Evolutionary conservation across 2,329 filamentous ascomycete species (phyloP), one percentile per base, ranked within the genome.

Genomic region (Neofusicoccum umdonicola): DNA sequence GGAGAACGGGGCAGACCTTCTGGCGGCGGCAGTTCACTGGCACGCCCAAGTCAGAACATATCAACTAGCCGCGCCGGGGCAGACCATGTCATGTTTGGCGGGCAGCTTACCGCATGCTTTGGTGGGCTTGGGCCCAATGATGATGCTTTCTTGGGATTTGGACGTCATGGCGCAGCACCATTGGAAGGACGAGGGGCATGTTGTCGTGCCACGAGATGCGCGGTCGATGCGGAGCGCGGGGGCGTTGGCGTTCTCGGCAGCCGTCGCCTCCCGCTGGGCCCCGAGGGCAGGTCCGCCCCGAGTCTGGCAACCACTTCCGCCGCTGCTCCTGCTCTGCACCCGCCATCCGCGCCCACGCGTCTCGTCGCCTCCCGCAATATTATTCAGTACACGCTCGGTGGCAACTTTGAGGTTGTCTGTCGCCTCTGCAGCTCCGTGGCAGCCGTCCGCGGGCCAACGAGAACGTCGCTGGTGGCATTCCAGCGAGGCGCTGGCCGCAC

Each of bases 21-120:
- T 68, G 67, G 45, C 64, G 65, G 17, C 66, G 63, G 45, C 67
- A 68, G 39, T 57, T 63, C 37, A 68, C 67, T 68, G 48, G 17
- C n/a, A 37, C n/a, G 41, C 17, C n/a, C 15, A 11, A 11, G 50
- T 63, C 51, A 63, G 27, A 31, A 31, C 27, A 31, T 31, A 31
- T 31, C 4, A 5, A 31, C 27, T 5, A 31, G 27, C 27, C 27
- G 61, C 27, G 12, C 19, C 3, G 19, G 35, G 5, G 27, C 19
- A 44, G 41, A 57, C 44, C 64, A 48, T 27, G n/a, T 31, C 64
- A 48, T 27, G n/a, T 31, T 42, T n/a, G 22, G 22, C 35, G 15
- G 22, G 8, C 27, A 41, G 37, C 42, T 47, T 48, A 68, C 67
- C 66, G 57, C 67, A 68, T 61, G 67, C 67, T 63, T 67, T 68